A percentile compares a stretch with the other conserved stretches of the same genome.
phyloP scores from a whole-genome alignment of 2,329 filamentous ascomycete species.

The Ophiostoma piceae region DNA sequence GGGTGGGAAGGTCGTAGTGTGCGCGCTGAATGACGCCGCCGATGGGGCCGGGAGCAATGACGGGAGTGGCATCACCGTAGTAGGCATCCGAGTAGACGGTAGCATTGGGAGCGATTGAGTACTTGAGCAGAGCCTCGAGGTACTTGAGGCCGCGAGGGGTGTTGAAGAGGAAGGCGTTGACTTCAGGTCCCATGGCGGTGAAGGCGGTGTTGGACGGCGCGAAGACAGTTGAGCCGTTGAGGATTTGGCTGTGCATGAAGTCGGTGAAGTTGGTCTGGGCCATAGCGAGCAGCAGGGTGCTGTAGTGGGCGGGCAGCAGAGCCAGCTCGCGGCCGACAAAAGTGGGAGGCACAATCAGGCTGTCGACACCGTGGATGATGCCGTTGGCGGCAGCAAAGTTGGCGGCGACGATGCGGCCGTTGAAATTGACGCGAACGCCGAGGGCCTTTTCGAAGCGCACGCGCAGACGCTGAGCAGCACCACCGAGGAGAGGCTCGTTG shows the following conservation, averaged over 20 bases:
- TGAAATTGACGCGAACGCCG: conserved; percentile 71
- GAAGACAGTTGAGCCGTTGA: conserved; percentile 68
- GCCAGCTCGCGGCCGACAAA: conserved; percentile 48
- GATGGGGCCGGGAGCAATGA: conserved; percentile 30
- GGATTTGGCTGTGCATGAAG: conserved; percentile 49
- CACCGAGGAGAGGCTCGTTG: conserved; percentile 54
- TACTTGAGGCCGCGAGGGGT: conserved; percentile 67
- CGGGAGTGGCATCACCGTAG: conserved; percentile 46
- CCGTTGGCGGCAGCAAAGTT: conserved; percentile 76
- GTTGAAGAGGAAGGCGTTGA: conserved; percentile 82
- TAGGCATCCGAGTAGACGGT: conserved; percentile 81
- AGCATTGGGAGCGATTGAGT: conserved; percentile 67
- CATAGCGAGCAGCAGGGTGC: conserved; percentile 69
- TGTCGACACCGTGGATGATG: conserved; percentile 71
- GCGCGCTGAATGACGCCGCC: conserved; percentile 51
- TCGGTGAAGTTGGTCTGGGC: conserved; percentile 66
- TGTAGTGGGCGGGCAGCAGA: conserved; percentile 70
- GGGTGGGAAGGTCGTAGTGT: conserved; percentile 67
- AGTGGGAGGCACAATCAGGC: conserved; percentile 71
- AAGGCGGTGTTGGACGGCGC: conserved; percentile 80
- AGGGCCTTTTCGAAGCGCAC: conserved; percentile 53
- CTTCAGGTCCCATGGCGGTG: conserved; percentile 60
- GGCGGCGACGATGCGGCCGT: conserved; percentile 61
- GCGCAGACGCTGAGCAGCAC: conserved; percentile 65
- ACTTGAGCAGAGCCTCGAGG: conserved; percentile 70